phyloP scores from a whole-genome alignment of 192 early-diverging fungal genomes.

The Pecoramyces ruminantium region DNA sequence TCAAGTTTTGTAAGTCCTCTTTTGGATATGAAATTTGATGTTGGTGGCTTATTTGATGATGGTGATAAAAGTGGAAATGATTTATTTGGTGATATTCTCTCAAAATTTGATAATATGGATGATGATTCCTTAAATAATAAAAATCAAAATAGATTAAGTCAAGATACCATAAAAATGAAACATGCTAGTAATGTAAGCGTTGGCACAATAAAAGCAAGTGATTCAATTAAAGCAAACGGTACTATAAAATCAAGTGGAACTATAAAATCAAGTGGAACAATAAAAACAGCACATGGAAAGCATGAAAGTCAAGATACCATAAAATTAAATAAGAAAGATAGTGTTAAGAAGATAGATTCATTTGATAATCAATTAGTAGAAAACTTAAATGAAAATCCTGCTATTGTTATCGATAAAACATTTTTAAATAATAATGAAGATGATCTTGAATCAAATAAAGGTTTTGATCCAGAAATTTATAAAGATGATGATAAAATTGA shows the following conservation, averaged over 20 bases:
- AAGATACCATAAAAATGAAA: neutral
- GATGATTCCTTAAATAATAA: neutral
- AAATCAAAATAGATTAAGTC: neutral
- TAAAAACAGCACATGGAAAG: neutral
- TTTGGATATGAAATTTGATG: neutral
- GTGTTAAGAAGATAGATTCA: neutral
- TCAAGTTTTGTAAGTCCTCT: neutral
- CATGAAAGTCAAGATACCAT: neutral
- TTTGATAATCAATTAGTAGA: neutral
- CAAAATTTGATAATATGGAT: neutral
- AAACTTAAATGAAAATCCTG: neutral
- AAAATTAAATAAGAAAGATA: neutral
- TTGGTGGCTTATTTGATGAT: neutral
- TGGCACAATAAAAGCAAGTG: neutral
- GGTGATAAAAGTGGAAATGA: neutral
- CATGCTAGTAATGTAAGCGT: neutral
- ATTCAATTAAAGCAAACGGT: neutral
- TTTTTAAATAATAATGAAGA: neutral
- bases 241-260: neutral
- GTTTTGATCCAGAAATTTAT: neutral
- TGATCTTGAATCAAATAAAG: neutral
- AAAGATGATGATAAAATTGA: neutral
- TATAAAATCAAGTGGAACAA: neutral
- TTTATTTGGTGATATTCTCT: neutral
- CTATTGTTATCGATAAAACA: neutral